These are phyloP conservation scores for Avena insularis DNA, from an alignment of 176 grass and related monocot genomes.

Conservation along the genomic window DNA sequence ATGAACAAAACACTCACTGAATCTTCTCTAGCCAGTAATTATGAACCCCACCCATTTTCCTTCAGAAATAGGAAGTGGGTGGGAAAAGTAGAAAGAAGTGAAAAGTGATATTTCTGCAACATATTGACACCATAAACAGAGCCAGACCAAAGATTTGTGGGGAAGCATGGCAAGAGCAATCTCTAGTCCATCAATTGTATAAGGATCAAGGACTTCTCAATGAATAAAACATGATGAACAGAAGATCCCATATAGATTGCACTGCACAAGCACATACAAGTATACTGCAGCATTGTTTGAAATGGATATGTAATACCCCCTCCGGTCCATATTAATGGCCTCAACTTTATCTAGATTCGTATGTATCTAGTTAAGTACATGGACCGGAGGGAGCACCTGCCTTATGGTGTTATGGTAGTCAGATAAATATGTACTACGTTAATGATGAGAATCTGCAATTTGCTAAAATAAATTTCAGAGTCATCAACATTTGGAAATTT, in stretches of 20 bases:
- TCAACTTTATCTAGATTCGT: too few relatives aligned
- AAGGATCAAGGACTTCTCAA: not conserved
- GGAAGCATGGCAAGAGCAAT: not conserved
- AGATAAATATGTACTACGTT: not conserved
- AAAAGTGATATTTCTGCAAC: not conserved
- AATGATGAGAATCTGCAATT: not conserved
- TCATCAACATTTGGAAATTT: not conserved
- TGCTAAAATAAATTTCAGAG: not conserved
- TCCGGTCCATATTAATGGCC: too few relatives aligned
- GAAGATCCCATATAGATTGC: not conserved
- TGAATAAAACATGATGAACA: not conserved
- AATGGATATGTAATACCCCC: not conserved
- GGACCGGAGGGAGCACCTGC: too few relatives aligned
- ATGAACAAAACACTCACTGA: constrained; percentile 15
- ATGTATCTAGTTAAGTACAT: too few relatives aligned
- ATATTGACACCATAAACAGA: constrained; percentile 16
- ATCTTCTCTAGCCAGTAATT: constrained; percentile 4
- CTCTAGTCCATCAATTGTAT: not conserved
- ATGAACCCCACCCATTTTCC: not conserved
- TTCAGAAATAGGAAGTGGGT: not conserved
- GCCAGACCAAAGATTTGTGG: not conserved
- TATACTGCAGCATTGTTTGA: not conserved
- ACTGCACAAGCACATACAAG: constrained; percentile 3
- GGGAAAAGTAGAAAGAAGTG: not conserved
- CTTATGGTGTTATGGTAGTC: not conserved